These are phyloP conservation scores for Mycena capillaripes DNA, from an alignment of 768 basidiomycete genomes.

Conservation along the genomic window DNA sequence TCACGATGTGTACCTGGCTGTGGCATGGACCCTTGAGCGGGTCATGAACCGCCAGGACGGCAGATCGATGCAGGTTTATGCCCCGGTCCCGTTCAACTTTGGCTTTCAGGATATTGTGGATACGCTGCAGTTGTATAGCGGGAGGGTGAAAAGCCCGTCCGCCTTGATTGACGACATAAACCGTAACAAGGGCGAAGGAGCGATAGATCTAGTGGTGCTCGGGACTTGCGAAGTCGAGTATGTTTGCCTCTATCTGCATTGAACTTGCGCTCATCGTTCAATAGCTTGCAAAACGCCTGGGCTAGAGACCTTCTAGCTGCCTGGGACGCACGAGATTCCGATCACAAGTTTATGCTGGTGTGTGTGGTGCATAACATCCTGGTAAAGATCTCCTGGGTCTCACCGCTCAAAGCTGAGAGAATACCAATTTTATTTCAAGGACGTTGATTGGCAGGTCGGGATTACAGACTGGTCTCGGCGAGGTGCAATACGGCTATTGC, in stretches of 20 bases:
- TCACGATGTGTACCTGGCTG: constrained; percentile 54
- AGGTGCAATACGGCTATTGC: constrained; percentile 52
- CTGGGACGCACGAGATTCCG: constrained; percentile 51
- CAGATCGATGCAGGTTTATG: constrained; percentile 48
- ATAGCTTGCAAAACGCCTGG: constrained; percentile 41
- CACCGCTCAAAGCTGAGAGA: background rate
- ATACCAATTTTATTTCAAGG: constrained; percentile 28
- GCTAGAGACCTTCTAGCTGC: constrained; percentile 45
- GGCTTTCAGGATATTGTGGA: constrained; percentile 51
- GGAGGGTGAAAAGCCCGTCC: constrained; percentile 38
- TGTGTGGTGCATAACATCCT: constrained; percentile 57
- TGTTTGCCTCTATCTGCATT: constrained; percentile 14
- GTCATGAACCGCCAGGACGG: constrained; percentile 40
- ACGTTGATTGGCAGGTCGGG: constrained; percentile 45
- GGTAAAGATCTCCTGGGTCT: constrained; percentile 24
- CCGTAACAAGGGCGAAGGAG: constrained; percentile 35
- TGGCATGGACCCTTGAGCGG: constrained; percentile 50
- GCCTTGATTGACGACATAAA: constrained; percentile 46
- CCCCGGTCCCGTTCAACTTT: constrained; percentile 45
- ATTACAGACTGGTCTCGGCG: constrained; percentile 56
- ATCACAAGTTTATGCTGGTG: constrained; percentile 56
- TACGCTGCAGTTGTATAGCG: constrained; percentile 47
- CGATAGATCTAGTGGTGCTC: constrained; percentile 54
- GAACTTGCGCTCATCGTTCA: no score
- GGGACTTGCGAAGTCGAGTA: constrained; percentile 63